A percentile compares a stretch with the other conserved stretches of the same genome.
Evolutionary conservation across 306 rosid genomes (phyloP).

Genomic region (Calophaca sinica): DNA sequence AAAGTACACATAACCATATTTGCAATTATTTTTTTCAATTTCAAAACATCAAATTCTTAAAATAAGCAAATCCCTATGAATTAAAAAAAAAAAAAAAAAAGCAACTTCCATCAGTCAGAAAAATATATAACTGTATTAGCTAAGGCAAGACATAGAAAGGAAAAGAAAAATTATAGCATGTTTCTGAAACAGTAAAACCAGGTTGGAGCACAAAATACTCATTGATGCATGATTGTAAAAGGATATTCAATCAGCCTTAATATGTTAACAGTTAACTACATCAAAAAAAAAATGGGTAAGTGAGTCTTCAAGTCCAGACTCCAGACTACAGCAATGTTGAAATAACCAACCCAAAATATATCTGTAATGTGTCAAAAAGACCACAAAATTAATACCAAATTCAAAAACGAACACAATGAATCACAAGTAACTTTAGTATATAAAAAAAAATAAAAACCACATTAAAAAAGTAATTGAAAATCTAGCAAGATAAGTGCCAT

Average conservation of each 20-base stretch:
- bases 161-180: slow-evolving; percentile 9
- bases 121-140: background rate
- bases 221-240: slow-evolving; percentile 17
- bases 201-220: slow-evolving; percentile 26
- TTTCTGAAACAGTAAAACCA: background rate
- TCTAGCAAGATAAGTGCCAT: background rate
- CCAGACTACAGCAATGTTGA: slow-evolving; percentile 6
- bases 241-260: slow-evolving; percentile 16
- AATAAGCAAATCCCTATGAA: background rate
- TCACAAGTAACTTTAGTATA: slow-evolving; percentile 21
- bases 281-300: background rate
- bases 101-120: slow-evolving; percentile 24
- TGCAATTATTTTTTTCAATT: background rate
- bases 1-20: slow-evolving; percentile 4
- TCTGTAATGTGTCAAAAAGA: background rate
- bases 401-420: slow-evolving; percentile 15
- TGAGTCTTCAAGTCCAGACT: background rate
- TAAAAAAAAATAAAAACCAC: background rate
- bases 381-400: slow-evolving; percentile 23
- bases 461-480: slow-evolving; percentile 1
- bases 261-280: background rate
- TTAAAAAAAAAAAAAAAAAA: slow-evolving; percentile 13
- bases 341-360: slow-evolving; percentile 26
- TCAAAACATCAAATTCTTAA: slow-evolving; percentile 6
- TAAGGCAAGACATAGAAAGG: background rate